phyloP scores from a whole-genome alignment of 768 basidiomycete species.

The Agaricus bisporus region DNA sequence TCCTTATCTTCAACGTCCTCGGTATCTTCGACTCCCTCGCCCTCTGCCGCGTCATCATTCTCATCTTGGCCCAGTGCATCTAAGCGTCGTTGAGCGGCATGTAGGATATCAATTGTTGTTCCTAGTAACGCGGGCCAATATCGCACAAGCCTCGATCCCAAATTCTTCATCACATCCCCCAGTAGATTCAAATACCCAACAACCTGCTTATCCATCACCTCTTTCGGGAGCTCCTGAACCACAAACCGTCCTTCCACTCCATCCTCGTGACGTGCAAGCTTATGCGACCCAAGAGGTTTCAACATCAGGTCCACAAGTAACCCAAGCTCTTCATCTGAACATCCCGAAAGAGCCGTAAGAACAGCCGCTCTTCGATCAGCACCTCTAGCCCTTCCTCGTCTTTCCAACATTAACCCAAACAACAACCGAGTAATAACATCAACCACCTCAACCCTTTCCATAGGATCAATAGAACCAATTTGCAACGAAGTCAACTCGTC shows the following conservation, averaged over 20 bases:
- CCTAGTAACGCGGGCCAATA: conserved; percentile 77
- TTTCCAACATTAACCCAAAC: conserved; percentile 86
- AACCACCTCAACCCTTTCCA: conserved; percentile 60
- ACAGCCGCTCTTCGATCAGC: conserved; percentile 72
- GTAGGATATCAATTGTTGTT: conserved; percentile 59
- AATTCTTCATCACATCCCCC: conserved; percentile 74
- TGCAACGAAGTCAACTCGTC: conserved; percentile 77
- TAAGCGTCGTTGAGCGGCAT: conserved; percentile 57
- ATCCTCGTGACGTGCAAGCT: conserved; percentile 18
- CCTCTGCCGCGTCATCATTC: conserved; percentile 16
- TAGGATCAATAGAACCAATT: conserved; percentile 44
- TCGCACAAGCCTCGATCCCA: conserved; percentile 63
- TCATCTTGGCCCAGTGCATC: conserved; percentile 26
- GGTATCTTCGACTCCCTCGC: conserved; percentile 19
- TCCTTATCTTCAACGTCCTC: conserved; percentile 26
- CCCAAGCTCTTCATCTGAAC: conserved; percentile 65
- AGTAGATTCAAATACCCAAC: conserved; percentile 82
- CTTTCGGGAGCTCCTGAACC: conserved; percentile 8
- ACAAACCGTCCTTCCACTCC: not conserved
- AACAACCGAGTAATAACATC: conserved; percentile 69
- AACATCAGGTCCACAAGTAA: conserved; percentile 87
- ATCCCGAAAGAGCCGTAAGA: conserved; percentile 62
- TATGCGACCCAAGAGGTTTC: conserved; percentile 48
- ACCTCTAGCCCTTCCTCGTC: conserved; percentile 60
- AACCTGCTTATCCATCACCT: conserved; percentile 57